Conservation (phyloP, 352 stramenopile species). For the Albugo laibachii region DNA sequence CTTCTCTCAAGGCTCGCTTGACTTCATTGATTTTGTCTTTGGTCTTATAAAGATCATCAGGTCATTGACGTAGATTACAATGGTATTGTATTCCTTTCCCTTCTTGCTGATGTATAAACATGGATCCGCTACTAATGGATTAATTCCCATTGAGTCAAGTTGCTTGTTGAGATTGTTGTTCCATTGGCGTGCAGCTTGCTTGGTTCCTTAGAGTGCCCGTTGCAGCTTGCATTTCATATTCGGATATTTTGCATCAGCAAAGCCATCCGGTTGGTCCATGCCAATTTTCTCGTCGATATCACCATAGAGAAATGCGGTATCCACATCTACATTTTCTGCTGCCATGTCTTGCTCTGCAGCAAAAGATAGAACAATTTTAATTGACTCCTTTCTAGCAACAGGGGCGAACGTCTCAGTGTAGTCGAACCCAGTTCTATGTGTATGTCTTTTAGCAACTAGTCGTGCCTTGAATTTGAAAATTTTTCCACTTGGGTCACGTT, state of each 20-base stretch:
- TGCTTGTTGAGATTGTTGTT: neutral
- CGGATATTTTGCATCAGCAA: no score
- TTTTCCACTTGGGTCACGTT: no score
- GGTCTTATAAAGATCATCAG: no score
- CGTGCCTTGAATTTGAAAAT: no score
- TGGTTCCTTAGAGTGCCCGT: neutral
- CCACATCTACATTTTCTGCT: constrained; percentile 9
- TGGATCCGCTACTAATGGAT: constrained; percentile 1
- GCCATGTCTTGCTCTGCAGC: constrained; percentile 1
- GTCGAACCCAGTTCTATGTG: no score
- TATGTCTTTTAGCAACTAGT: no score
- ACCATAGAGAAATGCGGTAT: constrained; percentile 12
- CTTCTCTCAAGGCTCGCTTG: no score
- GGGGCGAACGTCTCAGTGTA: neutral
- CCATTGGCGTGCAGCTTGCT: neutral
- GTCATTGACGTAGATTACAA: no score
- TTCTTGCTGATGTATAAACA: neutral
- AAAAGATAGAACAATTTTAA: neutral
- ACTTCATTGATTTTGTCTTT: no score
- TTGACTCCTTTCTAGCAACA: neutral
- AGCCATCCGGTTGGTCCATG: no score
- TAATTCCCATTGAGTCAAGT: no score
- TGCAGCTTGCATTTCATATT: no score
- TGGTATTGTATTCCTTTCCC: neutral
- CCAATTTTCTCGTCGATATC: constrained; percentile 4